Base-by-base conservation (phyloP, 1,284 basidiomycete species). In the Termitomyces sp. region DNA sequence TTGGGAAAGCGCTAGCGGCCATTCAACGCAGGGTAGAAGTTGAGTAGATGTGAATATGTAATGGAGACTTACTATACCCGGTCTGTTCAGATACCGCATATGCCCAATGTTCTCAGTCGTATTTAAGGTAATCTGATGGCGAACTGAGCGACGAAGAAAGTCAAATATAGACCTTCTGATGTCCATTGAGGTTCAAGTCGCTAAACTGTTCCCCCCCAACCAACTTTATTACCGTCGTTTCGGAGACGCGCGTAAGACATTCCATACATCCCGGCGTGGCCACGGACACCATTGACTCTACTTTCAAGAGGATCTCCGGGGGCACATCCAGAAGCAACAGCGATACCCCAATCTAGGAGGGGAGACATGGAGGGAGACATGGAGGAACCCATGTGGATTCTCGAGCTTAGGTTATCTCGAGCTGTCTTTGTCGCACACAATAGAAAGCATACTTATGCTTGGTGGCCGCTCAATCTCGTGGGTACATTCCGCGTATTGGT, bases 1-100 rank as follows among this genome's bases (percentile, higher is more conserved):
- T 78, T 54, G 68, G 65, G 10, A 67, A 73, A 30, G 66, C 72
- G 7, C 55, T 78, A 54, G 67, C 62, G 7, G 61, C 64, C 26
- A 73, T 75, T 38, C 69, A 74, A 54, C 16, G 28, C 4, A 50
- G 44, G 28, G 31, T 41, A 16, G 37, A 40, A 16, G 39, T 49
- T 16, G 38, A 41, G 5, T 43, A 35, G 34, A 34, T 40, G 16
- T n/a, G 13, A 10, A 43, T 18, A 33, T 21, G 30, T 26, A 49
- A 33, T 4, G 37, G n/a, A 47, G 14, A 28, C n/a, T 30, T 39
- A 24, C 11, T 10, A 39, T 40, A 39, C 35, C 35, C 30, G 1
- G 30, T 18, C 13, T 10, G 4, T n/a, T 16, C 14, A 44, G 42
- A 44, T 44, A 37, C 30, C 42, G 13, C 16, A 21, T 28, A 28